These are phyloP conservation scores for Suillus discolor DNA, from an alignment of 768 basidiomycete species.

Conservation along the genomic window DNA sequence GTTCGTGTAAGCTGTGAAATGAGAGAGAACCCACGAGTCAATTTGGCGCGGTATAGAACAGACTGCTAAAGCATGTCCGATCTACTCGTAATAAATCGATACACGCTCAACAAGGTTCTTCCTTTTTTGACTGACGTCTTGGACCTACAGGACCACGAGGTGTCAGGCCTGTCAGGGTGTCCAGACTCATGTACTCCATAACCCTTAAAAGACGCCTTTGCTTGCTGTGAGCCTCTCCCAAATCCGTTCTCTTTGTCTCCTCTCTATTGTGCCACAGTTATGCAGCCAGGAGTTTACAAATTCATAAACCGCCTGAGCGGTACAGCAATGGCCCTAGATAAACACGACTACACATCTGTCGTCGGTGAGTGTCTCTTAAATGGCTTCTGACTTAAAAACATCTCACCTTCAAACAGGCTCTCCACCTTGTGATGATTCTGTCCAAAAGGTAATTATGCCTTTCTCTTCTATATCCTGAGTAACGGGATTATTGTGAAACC, in stretches of 20 bases:
- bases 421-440: constrained; percentile 31
- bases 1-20: too few species aligned
- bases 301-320: constrained; percentile 35
- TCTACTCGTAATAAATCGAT: too few species aligned
- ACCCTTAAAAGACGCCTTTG: neutral
- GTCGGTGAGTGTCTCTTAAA: constrained; percentile 17
- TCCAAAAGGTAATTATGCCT: constrained; percentile 26
- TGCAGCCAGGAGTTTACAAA: constrained; percentile 33
- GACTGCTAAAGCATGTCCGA: too few species aligned
- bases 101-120: neutral
- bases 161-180: neutral
- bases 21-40: neutral
- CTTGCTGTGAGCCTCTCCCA: neutral
- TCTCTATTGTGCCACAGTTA: neutral
- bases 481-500: neutral
- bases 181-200: neutral
- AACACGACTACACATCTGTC: constrained; percentile 18
- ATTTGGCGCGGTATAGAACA: neutral
- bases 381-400: constrained; percentile 3
- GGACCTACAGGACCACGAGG: neutral
- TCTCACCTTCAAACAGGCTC: constrained; percentile 21
- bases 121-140: neutral
- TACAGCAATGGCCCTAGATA: constrained; percentile 32
- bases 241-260: neutral
- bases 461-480: neutral